Percentiles rank a stretch among this genome's conserved stretches.
These are phyloP conservation scores for Leccinum arenicola DNA, from an alignment of 768 basidiomycete genomes.

Conservation along the genomic window DNA sequence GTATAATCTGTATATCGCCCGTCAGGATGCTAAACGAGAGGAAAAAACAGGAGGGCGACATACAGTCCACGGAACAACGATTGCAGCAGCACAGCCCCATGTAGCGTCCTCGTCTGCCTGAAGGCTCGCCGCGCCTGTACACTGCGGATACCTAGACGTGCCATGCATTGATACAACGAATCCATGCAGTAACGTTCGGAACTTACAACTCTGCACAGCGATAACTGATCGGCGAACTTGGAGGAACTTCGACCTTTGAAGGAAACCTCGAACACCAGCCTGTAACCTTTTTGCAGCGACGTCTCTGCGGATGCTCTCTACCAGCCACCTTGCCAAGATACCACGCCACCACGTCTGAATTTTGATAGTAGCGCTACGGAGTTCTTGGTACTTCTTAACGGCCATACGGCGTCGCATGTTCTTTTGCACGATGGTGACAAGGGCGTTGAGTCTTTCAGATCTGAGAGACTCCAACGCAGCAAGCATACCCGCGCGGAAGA, in stretches of 20 bases:
- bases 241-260: conserved; percentile 71
- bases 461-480: conserved; percentile 91
- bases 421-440: conserved; percentile 97
- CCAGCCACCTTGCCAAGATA: conserved; percentile 70
- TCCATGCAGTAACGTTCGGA: background rate
- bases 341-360: conserved; percentile 96
- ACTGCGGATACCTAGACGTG: conserved; percentile 65
- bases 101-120: conserved; percentile 49
- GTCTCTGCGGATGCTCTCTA: conserved; percentile 68
- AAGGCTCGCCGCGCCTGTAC: conserved; percentile 62
- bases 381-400: conserved; percentile 69
- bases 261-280: conserved; percentile 61
- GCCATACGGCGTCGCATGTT: conserved; percentile 90
- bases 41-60: conserved; percentile 37
- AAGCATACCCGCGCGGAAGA: conserved; percentile 99
- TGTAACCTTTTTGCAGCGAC: conserved; percentile 78
- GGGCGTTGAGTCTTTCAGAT: conserved; percentile 79
- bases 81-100: conserved; percentile 75
- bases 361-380: conserved; percentile 72
- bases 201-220: conserved; percentile 84
- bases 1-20: conserved; percentile 41
- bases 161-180: conserved; percentile 7
- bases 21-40: conserved; percentile 4
- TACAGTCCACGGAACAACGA: conserved; percentile 87
- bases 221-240: conserved; percentile 60